Base-by-base conservation (phyloP, 2,329 filamentous ascomycete genomes). In the Pseudogymnoascus sp. region DNA sequence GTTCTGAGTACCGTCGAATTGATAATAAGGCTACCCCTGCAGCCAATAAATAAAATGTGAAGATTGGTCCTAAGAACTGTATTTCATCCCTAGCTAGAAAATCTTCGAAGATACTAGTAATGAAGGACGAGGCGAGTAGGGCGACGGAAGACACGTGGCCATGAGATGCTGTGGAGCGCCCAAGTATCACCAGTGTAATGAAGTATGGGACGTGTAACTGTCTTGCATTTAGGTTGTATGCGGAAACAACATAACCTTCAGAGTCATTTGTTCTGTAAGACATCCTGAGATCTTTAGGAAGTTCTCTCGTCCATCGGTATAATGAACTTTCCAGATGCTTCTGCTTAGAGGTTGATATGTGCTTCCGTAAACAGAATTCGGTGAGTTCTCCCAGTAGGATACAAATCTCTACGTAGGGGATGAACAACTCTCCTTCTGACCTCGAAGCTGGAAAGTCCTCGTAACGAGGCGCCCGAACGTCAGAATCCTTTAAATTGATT, bases 91-190 rank as follows among this genome's bases (percentile, higher is more conserved):
- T 69, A 29, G 74, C 74, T 15, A 77, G 71, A 58, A 78, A 76
- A 57, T 77, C 75, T 64, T 77, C 75, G 39, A 76, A 77, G 4
- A 78, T 76, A 2, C 74, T 73, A 4, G 74, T 74, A 26, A 77
- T 64, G 40, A 74, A 76, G 0, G 75, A 77, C 0, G 76, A 75
- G 13, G 76, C 74, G 5, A 78, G 68, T 4, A 77, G 65, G 3
- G 73, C 71, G 3, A 72, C 73, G 8, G 72, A 67, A 4, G 75
- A 76, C 1, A 74, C 71, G 29, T 50, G 24, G 4, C 24, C 44
- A 10, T 24, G 31, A 2, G 44, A 7, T 1, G 71, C 66, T 11
- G 67, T 64, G 4, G 73, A 68, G 47, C 75, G 71, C 64, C 73
- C 74, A 6, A 78, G 63, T 31, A 78, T 76, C 8, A 73, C 67